Evolutionary conservation across 2,329 filamentous ascomycete species (phyloP).

Genomic region (Calonectria pteridis): DNA sequence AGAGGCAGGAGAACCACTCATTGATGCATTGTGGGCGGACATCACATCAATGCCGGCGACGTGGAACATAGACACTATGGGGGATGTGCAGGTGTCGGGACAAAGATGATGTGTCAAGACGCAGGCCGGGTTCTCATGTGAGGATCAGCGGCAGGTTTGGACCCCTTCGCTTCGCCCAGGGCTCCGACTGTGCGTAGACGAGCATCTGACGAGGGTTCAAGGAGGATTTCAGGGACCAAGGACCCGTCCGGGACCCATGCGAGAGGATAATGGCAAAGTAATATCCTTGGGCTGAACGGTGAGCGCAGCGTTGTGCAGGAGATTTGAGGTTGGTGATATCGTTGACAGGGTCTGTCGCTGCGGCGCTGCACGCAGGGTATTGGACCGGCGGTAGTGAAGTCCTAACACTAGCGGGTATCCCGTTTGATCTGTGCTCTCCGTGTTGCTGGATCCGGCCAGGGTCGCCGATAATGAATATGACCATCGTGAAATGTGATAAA

Average conservation of each 20-base stretch:
- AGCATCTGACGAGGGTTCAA: constrained; percentile 6
- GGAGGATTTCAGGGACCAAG: constrained; percentile 28
- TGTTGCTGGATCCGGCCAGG: constrained; percentile 15
- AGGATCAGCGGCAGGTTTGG: neutral
- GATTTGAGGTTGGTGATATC: constrained; percentile 20
- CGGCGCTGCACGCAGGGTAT: constrained; percentile 3
- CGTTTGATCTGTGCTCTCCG: constrained; percentile 17
- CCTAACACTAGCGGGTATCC: constrained; percentile 19
- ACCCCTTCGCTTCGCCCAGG: constrained; percentile 18
- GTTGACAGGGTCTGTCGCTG: constrained; percentile 17
- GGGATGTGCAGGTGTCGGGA: neutral
- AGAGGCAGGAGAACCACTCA: neutral
- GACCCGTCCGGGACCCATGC: constrained; percentile 31
- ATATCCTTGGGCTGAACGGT: constrained; percentile 45
- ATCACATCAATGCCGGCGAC: neutral
- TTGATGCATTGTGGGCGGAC: neutral
- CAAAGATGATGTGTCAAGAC: neutral
- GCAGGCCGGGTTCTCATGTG: neutral
- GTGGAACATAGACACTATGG: neutral
- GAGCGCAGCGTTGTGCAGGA: constrained; percentile 31
- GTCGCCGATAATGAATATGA: constrained; percentile 9
- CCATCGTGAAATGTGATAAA: neutral
- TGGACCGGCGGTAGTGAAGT: constrained; percentile 1
- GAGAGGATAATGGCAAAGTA: constrained; percentile 24
- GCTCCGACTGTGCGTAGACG: constrained; percentile 5